Evolutionary conservation across 2,329 filamentous ascomycete genomes (phyloP).

Genomic region (Fusarium dimerum): DNA sequence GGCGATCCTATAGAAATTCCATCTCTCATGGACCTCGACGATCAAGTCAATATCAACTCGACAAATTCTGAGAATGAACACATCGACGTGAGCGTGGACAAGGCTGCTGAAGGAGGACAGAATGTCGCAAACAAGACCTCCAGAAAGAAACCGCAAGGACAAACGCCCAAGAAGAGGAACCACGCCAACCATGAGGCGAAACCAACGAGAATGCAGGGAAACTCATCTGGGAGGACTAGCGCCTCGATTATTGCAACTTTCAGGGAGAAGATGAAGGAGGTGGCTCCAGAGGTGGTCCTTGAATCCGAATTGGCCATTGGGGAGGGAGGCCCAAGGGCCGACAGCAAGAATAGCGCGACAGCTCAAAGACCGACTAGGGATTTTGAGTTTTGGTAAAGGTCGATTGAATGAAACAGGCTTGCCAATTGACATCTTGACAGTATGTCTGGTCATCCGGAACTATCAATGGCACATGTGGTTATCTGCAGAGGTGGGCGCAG

Average conservation of each 20-base stretch:
- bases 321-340: neutral
- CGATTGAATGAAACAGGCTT: neutral
- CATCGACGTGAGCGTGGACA: neutral
- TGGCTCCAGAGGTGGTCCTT: neutral
- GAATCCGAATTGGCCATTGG: neutral
- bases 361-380: neutral
- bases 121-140: no score
- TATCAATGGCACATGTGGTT: neutral
- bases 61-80: neutral
- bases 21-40: slow-evolving; percentile 13
- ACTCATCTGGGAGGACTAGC: no score
- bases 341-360: neutral
- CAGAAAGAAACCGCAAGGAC: no score
- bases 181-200: neutral
- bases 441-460: neutral
- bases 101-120: no score
- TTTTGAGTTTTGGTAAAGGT: neutral
- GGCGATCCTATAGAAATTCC: slow-evolving; percentile 11
- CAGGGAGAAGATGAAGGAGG: neutral
- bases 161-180: no score
- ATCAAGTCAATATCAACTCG: neutral
- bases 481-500: neutral
- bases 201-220: neutral
- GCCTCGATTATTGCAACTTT: neutral
- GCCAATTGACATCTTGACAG: neutral